Evolutionary conservation across 768 basidiomycete genomes (phyloP), one percentile per base, ranked within the genome.

Genomic region (Calocybe indica): DNA sequence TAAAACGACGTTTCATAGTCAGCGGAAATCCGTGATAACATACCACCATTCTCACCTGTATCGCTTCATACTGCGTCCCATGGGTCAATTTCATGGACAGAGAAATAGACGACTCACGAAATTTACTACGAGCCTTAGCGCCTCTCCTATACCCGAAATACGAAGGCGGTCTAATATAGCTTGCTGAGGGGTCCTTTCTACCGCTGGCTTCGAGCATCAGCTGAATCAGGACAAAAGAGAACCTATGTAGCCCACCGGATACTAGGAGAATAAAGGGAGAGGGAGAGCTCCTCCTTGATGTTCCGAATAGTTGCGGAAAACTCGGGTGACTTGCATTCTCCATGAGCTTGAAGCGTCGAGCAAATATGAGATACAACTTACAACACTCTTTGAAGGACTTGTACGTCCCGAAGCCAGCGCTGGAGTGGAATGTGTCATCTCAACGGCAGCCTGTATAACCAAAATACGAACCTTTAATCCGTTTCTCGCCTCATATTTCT

Each of bases 251-350:
- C 50, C 11, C 2, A 50, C 52, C 48, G 43, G 43, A 14, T 32
- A n/a, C 46, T 37, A 44, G 43, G 14, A 54, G 50, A 40, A 52
- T 29, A 30, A 52, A 50, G 12, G 52, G 36, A n/a, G 40, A 38
- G n/a, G 14, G 36, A 6, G 50, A 43, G 38, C 41, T 45, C 14
- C 30, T 48, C 43, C 46, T 12, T 32, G 54, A 50, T 9, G 30
- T 40, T 10, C 43, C 48, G 5, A 55, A 15, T 5, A 53, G n/a
- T 48, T 53, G 47, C 11, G 54, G 54, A 36, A 55, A 37, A 28
- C 45, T 49, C 15, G 54, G 53, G 38, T 55, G 53, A 35, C 53
- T 55, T n/a, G 9, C 10, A 15, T 15, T 14, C 14, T 12, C 3
- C 11, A 43, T 7, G 42, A 14, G 11, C 28, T 22, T 14, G 22